Percentiles rank a stretch among this genome's conserved stretches.
phyloP scores from a whole-genome alignment of 345 rosid species.

The Gossypium mustelinum region DNA sequence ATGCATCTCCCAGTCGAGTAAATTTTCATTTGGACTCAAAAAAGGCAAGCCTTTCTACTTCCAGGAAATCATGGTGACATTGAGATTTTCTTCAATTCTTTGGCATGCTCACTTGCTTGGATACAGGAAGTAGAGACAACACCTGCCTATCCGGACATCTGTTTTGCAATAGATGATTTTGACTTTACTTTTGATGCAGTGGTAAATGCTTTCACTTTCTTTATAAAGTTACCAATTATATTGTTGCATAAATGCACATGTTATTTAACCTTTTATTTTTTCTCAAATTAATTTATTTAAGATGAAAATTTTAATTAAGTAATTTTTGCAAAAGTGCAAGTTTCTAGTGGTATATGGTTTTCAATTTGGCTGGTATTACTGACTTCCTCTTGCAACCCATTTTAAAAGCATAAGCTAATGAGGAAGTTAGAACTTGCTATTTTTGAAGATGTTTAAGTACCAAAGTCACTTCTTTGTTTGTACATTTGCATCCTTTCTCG shows the following conservation, averaged over 20 bases:
- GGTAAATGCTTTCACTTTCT: slow-evolving; percentile 40
- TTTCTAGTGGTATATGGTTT: not conserved
- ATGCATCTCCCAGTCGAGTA: slow-evolving; percentile 95
- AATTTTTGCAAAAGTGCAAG: not conserved
- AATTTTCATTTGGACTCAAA: slow-evolving; percentile 87
- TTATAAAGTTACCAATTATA: not conserved
- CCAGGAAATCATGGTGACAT: slow-evolving; percentile 1
- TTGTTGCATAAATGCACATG: not conserved
- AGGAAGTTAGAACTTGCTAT: not conserved
- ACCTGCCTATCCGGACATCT: slow-evolving; percentile 95
- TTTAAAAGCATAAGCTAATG: not conserved
- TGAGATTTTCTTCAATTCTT: slow-evolving; percentile 18
- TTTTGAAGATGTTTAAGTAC: not conserved
- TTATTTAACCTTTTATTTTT: not conserved
- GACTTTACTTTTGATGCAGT: slow-evolving; percentile 98
- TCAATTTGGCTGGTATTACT: slow-evolving; percentile 7
- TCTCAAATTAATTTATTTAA: not conserved
- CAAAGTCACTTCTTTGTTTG: not conserved
- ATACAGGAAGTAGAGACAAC: slow-evolving; percentile 83
- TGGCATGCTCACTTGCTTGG: slow-evolving; percentile 25
- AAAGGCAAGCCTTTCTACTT: slow-evolving; percentile 52
- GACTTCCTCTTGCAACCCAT: not conserved
- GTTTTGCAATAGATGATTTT: slow-evolving; percentile 94
- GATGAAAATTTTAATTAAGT: not conserved
- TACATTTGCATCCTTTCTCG: not conserved